phyloP scores from a whole-genome alignment of 2,329 filamentous ascomycete species.

The Sporothrix brasiliensis region DNA sequence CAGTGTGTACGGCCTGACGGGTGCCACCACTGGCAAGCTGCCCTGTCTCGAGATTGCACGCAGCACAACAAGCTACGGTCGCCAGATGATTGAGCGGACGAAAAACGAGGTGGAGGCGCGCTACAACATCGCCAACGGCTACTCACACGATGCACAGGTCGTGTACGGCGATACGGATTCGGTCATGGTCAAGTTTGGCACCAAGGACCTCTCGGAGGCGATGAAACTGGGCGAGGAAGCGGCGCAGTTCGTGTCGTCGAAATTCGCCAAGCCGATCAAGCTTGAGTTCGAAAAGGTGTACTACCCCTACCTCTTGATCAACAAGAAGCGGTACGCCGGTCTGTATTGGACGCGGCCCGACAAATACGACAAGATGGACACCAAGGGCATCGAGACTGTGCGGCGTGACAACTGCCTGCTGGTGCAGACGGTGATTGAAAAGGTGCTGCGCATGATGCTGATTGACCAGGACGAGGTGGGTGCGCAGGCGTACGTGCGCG shows the following conservation, averaged over 20 bases:
- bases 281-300: conserved; percentile 99
- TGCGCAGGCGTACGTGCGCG: conserved; percentile 96
- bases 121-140: conserved; percentile 92
- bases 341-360: conserved; percentile 93
- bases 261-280: conserved; percentile 97
- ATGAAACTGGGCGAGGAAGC: conserved; percentile 98
- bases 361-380: conserved; percentile 99
- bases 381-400: conserved; percentile 98
- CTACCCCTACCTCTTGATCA: conserved; percentile 96
- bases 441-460: conserved; percentile 89
- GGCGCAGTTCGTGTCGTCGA: conserved; percentile 81
- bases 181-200: conserved; percentile 99
- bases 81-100: conserved; percentile 98
- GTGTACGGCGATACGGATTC: conserved; percentile 99
- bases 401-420: conserved; percentile 93
- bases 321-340: conserved; percentile 99
- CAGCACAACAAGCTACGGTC: conserved; percentile 94
- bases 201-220: conserved; percentile 78
- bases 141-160: conserved; percentile 90
- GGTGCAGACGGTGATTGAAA: conserved; percentile 97
- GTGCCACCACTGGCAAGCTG: conserved; percentile 92
- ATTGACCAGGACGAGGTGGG: conserved; percentile 89
- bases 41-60: conserved; percentile 94
- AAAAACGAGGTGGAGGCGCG: conserved; percentile 91
- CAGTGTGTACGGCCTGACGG: conserved; percentile 95